Evolutionary conservation across 116 monocot species (phyloP).

Genomic region (Phalaenopsis hybrid): DNA sequence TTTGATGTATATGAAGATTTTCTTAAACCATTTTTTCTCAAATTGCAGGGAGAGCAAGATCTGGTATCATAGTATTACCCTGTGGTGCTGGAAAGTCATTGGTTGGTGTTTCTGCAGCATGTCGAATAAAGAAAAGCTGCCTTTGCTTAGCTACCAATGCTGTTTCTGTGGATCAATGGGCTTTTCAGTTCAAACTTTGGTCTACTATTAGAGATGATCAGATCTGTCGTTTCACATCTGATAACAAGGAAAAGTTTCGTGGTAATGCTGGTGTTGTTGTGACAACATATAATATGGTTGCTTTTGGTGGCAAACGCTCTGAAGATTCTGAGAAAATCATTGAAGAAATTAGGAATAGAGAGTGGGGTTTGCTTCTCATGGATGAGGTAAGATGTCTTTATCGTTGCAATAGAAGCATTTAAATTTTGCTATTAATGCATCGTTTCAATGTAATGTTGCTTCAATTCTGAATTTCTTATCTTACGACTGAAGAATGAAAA

Average conservation of each 20-base stretch:
- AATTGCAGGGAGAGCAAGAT: constrained; percentile 79
- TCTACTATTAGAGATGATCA: constrained; percentile 94
- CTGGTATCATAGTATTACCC: constrained; percentile 98
- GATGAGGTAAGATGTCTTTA: constrained; percentile 50
- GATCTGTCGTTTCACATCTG: constrained; percentile 94
- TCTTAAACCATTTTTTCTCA: background rate
- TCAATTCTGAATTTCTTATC: background rate
- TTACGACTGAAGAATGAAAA: no score
- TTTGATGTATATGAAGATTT: background rate
- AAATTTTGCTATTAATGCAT: background rate
- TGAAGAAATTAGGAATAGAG: constrained; percentile 97
- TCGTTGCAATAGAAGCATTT: background rate
- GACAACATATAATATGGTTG: constrained; percentile 99
- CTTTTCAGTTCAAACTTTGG: constrained; percentile 99
- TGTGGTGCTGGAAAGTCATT: constrained; percentile 98
- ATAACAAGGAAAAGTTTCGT: constrained; percentile 89
- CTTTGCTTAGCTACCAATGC: constrained; percentile 98
- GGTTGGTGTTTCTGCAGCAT: constrained; percentile 97
- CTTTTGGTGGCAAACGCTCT: constrained; percentile 92
- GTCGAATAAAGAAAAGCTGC: constrained; percentile 81
- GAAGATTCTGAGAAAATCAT: constrained; percentile 99
- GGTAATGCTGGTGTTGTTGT: constrained; percentile 98
- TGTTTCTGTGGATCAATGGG: constrained; percentile 99
- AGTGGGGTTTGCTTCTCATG: constrained; percentile 99
- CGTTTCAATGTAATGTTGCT: background rate